Percentiles rank a stretch among this genome's conserved stretches.
phyloP scores from a whole-genome alignment of 768 basidiomycete genomes.

The Paxillus rubicundulus region DNA sequence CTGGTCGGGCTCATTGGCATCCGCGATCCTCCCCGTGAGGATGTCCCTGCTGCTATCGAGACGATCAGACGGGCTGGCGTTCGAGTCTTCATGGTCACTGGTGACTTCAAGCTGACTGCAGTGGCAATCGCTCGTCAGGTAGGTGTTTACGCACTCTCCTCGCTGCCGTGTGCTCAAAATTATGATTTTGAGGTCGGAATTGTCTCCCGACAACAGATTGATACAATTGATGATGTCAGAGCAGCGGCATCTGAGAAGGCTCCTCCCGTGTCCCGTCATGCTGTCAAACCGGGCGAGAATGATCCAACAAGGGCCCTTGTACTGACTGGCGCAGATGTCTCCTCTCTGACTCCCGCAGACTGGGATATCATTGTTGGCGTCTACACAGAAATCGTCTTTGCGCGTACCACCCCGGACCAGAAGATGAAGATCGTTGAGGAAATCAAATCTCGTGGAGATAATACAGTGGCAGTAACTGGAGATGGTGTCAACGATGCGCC shows the following conservation, averaged over 20 bases:
- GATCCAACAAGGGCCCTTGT: conserved; percentile 40
- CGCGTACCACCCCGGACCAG: conserved; percentile 55
- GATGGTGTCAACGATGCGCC: conserved; percentile 58
- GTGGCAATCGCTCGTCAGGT: conserved; percentile 50
- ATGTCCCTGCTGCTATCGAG: conserved; percentile 45
- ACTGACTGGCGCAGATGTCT: conserved; percentile 45
- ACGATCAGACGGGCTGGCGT: conserved; percentile 51
- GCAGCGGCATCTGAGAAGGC: conserved; percentile 12
- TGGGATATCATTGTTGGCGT: conserved; percentile 39
- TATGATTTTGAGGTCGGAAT: conserved; percentile 38
- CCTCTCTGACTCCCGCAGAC: conserved; percentile 33
- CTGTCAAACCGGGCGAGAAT: conserved; percentile 37
- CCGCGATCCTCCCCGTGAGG: conserved; percentile 56
- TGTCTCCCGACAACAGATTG: conserved; percentile 39
- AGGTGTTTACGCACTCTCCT: conserved; percentile 6
- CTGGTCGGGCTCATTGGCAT: conserved; percentile 54
- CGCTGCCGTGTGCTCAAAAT: background rate
- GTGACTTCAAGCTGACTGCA: conserved; percentile 54
- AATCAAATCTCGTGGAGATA: conserved; percentile 45
- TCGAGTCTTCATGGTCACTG: conserved; percentile 56
- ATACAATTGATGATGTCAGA: conserved; percentile 30
- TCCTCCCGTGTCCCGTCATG: conserved; percentile 13
- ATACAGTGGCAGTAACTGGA: conserved; percentile 52
- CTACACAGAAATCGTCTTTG: conserved; percentile 50
- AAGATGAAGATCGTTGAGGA: conserved; percentile 58